These are phyloP conservation scores for Sanghuangporus baumii DNA, from an alignment of 1,284 basidiomycete genomes.

Conservation along the genomic window DNA sequence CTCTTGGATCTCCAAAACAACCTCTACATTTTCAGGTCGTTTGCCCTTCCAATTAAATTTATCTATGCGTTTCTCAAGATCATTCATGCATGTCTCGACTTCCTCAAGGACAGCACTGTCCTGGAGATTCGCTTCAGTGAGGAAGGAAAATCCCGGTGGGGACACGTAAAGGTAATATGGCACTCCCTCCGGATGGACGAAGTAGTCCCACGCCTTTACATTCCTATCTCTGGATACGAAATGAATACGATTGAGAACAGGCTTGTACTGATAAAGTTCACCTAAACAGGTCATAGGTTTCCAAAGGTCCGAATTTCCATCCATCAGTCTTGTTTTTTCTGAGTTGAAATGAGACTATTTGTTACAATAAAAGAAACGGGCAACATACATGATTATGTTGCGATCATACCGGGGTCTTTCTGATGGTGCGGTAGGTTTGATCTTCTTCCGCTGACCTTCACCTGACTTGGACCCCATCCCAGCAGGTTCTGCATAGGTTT, in stretches of 20 bases:
- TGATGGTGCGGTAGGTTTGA: not conserved
- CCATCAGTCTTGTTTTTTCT: not conserved
- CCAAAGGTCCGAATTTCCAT: not conserved
- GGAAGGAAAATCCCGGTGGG: not conserved
- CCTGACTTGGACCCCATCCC: not conserved
- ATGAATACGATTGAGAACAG: not conserved
- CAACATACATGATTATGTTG: not conserved
- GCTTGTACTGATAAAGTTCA: not conserved
- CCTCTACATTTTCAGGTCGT: not conserved
- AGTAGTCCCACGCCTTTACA: not conserved
- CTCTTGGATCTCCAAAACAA: conserved; percentile 3
- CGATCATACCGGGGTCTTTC: conserved; percentile 1
- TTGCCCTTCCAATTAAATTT: not conserved
- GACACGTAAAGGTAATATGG: not conserved
- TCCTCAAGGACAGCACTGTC: not conserved
- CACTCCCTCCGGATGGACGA: conserved; percentile 7
- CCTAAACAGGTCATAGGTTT: not conserved
- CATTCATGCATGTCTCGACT: not conserved
- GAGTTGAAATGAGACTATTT: not conserved
- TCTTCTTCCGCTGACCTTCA: not conserved
- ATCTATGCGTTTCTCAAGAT: not conserved
- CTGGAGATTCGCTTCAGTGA: conserved; percentile 6
- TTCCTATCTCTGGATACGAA: not conserved
- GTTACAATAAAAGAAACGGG: not conserved
- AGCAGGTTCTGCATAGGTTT: not conserved